Conservation (phyloP, 2,329 filamentous ascomycete genomes). For the Byssothecium circinans region DNA sequence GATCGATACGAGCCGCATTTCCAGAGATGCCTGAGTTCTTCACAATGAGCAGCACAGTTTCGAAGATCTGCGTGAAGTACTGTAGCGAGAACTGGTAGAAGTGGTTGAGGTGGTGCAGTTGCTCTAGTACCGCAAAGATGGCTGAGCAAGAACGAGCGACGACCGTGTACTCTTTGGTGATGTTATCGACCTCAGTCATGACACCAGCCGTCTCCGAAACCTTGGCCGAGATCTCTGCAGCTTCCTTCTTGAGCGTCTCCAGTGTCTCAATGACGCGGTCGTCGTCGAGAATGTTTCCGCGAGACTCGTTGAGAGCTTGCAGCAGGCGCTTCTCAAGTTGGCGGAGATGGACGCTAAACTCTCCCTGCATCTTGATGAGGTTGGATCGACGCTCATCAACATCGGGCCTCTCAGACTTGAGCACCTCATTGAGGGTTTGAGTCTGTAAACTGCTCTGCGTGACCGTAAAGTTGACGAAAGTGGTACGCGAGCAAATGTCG, state of each 20-base stretch:
- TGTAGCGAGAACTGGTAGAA: conserved; percentile 99
- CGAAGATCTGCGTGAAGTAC: conserved; percentile 98
- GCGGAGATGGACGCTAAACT: conserved; percentile 97
- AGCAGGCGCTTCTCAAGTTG: conserved; percentile 92
- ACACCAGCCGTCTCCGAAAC: conserved; percentile 96
- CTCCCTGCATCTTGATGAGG: conserved; percentile 96
- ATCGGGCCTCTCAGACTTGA: conserved; percentile 96
- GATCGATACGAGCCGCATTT: conserved; percentile 77
- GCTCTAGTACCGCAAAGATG: conserved; percentile 94
- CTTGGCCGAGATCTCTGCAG: conserved; percentile 92
- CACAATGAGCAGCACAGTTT: conserved; percentile 82
- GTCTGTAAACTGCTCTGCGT: conserved; percentile 98
- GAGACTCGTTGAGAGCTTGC: conserved; percentile 94
- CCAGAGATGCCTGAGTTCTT: conserved; percentile 72
- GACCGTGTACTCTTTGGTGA: conserved; percentile 90
- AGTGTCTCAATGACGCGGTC: conserved; percentile 98
- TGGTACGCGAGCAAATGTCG: conserved; percentile 96
- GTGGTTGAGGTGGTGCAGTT: conserved; percentile 97
- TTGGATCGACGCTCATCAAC: conserved; percentile 96
- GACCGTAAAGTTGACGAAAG: conserved; percentile 99
- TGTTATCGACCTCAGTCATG: conserved; percentile 96
- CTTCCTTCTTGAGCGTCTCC: conserved; percentile 96
- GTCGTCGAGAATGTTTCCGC: conserved; percentile 96
- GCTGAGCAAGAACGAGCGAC: conserved; percentile 95
- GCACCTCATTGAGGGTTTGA: conserved; percentile 93